Percentiles rank a stretch among this genome's conserved stretches.
phyloP scores from a whole-genome alignment of 352 stramenopile genomes.

The Pythium folliculosum region DNA sequence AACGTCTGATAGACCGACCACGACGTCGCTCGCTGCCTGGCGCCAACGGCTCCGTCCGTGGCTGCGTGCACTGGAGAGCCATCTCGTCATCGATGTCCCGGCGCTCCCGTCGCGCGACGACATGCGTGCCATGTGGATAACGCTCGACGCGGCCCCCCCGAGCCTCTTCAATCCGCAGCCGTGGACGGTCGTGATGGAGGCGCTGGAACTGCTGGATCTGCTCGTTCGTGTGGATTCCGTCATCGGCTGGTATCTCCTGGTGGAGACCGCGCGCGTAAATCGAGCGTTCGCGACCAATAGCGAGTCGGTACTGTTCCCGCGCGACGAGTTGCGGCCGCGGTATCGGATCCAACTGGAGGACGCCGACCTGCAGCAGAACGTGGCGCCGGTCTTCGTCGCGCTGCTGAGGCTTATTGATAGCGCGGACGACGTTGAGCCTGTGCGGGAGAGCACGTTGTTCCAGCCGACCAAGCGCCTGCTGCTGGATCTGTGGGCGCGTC shows the following conservation, averaged over 20 bases:
- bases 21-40: neutral
- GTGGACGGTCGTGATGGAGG: neutral
- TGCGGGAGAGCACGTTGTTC: no score
- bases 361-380: neutral
- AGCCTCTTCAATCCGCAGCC: neutral
- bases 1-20: neutral
- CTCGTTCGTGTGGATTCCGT: neutral
- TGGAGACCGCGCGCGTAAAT: no score
- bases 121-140: neutral
- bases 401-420: neutral
- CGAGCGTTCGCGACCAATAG: neutral
- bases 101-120: neutral
- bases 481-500: no score
- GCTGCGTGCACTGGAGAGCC: neutral
- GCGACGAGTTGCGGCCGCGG: neutral
- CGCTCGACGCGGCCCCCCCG: neutral
- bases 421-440: no score
- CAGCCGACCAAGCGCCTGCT: no score
- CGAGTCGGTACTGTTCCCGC: neutral
- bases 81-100: neutral
- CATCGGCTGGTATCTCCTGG: neutral
- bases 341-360: neutral
- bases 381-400: neutral
- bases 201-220: constrained; percentile 4
- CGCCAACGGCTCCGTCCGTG: neutral